Evolutionary conservation across 176 grass and related monocot species (phyloP).

Genomic region (Oryza brachyantha): DNA sequence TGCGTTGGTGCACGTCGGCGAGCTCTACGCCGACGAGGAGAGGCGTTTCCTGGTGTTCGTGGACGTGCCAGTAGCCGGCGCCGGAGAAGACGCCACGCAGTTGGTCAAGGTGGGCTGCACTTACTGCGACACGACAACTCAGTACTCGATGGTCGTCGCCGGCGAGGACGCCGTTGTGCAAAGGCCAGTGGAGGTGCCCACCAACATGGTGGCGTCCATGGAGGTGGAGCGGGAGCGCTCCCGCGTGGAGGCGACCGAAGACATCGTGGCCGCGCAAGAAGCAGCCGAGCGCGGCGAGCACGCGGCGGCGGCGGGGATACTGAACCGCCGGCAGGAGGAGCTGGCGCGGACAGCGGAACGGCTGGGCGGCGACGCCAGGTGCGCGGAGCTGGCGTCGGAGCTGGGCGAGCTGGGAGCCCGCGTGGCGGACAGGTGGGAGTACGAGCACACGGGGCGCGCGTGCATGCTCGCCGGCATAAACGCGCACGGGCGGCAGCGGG

Average conservation of each 20-base stretch:
- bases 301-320: slow-evolving; percentile 27
- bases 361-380: slow-evolving; percentile 6
- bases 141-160: not conserved
- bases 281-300: slow-evolving; percentile 37
- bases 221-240: slow-evolving; percentile 46
- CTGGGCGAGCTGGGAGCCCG: slow-evolving; percentile 31
- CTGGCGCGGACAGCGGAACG: not conserved
- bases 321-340: slow-evolving; percentile 15
- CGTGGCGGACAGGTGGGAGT: slow-evolving; percentile 17
- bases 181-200: not conserved
- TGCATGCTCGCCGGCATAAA: slow-evolving; percentile 42
- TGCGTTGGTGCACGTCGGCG: slow-evolving; percentile 38
- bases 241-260: slow-evolving; percentile 39
- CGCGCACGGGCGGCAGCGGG: slow-evolving; percentile 38
- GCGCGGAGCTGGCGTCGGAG: slow-evolving; percentile 25
- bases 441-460: slow-evolving; percentile 29
- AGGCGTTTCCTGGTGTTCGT: slow-evolving; percentile 48
- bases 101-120: slow-evolving; percentile 39
- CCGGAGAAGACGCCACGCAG: not conserved
- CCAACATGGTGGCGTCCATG: not conserved
- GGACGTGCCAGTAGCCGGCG: slow-evolving; percentile 23
- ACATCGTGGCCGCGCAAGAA: slow-evolving; percentile 36
- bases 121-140: slow-evolving; percentile 32
- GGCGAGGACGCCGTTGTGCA: slow-evolving; percentile 16
- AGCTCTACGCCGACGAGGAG: slow-evolving; percentile 57